Evolutionary conservation across 495 filamentous ascomycete species (phyloP).

Genomic region (Hypoxylon cercidicola): DNA sequence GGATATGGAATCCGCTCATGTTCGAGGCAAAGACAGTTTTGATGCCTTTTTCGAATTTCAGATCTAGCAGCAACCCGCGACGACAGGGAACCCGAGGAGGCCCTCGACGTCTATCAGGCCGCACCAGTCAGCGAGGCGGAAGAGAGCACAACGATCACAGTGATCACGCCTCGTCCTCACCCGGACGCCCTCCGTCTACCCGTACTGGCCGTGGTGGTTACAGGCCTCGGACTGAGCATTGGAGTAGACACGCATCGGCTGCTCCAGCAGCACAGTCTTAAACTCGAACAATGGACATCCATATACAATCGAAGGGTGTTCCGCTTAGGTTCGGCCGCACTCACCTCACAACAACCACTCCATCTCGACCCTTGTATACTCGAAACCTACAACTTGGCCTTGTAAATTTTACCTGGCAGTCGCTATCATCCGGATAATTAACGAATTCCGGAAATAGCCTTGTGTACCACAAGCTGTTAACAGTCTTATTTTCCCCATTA

Average conservation of each 20-base stretch:
- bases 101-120: conserved; percentile 37
- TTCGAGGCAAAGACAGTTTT: conserved; percentile 50
- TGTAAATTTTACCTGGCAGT: conserved; percentile 24
- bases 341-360: not conserved
- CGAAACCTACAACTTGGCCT: conserved; percentile 15
- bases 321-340: conserved; percentile 9
- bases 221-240: conserved; percentile 39
- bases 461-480: conserved; percentile 34
- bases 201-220: conserved; percentile 38
- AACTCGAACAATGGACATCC: conserved; percentile 16
- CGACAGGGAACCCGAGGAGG: conserved; percentile 49
- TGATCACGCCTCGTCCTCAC: conserved; percentile 36
- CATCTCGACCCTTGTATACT: conserved; percentile 11
- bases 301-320: conserved; percentile 9
- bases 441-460: conserved; percentile 6
- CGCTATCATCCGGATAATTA: conserved; percentile 21
- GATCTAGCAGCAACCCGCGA: conserved; percentile 60
- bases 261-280: conserved; percentile 37
- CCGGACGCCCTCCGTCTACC: conserved; percentile 36
- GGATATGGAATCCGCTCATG: conserved; percentile 58
- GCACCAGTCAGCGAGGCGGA: conserved; percentile 43
- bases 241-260: conserved; percentile 28
- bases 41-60: conserved; percentile 48
- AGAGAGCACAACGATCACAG: conserved; percentile 39
- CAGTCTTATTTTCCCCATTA: conserved; percentile 20